Base-by-base conservation (phyloP, 164 flowering plant genomes). In the Paratinospora sagittata region DNA sequence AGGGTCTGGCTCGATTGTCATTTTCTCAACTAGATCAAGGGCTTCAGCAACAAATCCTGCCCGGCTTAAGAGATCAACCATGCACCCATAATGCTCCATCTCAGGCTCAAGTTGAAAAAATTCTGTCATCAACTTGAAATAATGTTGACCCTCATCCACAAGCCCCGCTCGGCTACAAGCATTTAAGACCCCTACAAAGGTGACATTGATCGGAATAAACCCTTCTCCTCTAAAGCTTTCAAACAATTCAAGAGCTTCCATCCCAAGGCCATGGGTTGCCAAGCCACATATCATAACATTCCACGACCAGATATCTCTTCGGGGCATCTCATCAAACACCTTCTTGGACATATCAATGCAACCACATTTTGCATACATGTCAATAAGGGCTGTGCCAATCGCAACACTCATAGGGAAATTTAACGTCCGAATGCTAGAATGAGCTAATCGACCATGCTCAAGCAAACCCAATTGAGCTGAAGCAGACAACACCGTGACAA, bases 31-130 rank as follows among this genome's bases (percentile, higher is more conserved):
- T n/a, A n/a, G n/a, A n/a, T n/a, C n/a, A n/a, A n/a, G n/a, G n/a
- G n/a, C n/a, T n/a, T n/a, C n/a, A n/a, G n/a, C n/a, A n/a, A n/a
- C n/a, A n/a, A n/a, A n/a, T n/a, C n/a, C n/a, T n/a, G n/a, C n/a
- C n/a, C n/a, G n/a, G n/a, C n/a, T n/a, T n/a, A n/a, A 74, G n/a
- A 85, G 78, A 73, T 85, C 89, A 71, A 82, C 87, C 81, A 85
- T 85, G 78, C 87, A 82, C 21, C 87, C 89, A 72, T 82, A 85
- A 69, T 85, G 89, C 78, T 85, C 89, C 87, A 84, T 80, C 72
- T 80, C 87, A 0, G 87, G 85, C 67, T 76, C 76, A 19, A 85
- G 73, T 14, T 73, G 72, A 70, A 79, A 82, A n/a, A 49, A 52
- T 47, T 80, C 74, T 24, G 55, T 81, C 89, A 85, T 85, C 45